Evolutionary conservation across 345 rosid genomes (phyloP).

Genomic region (Draba incana): DNA sequence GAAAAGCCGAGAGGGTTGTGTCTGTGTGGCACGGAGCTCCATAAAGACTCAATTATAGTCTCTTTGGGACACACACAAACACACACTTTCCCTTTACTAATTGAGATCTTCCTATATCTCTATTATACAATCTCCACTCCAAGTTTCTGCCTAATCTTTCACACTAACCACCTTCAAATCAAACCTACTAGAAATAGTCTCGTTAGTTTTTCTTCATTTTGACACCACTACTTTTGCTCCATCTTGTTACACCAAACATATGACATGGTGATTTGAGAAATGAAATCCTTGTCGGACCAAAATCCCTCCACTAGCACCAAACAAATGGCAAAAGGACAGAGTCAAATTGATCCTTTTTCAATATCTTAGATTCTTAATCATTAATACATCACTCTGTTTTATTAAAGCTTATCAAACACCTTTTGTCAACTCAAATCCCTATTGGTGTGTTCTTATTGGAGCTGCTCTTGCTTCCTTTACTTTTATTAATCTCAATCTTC

Average conservation of each 20-base stretch:
- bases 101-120: slow-evolving; percentile 1
- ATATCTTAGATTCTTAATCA: slow-evolving; percentile 12
- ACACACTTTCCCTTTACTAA: slow-evolving; percentile 32
- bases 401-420: neutral
- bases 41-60: slow-evolving; percentile 50
- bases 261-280: slow-evolving; percentile 20
- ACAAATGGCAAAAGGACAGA: slow-evolving; percentile 32
- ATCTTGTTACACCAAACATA: slow-evolving; percentile 15
- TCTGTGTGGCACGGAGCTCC: slow-evolving; percentile 53
- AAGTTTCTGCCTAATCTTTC: slow-evolving; percentile 11
- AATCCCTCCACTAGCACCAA: slow-evolving; percentile 27
- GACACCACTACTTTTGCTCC: slow-evolving; percentile 33
- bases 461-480: slow-evolving; percentile 5
- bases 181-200: slow-evolving; percentile 9
- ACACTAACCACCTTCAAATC: slow-evolving; percentile 30
- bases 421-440: slow-evolving; percentile 18
- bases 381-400: slow-evolving; percentile 14
- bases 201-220: slow-evolving; percentile 2
- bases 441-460: slow-evolving; percentile 26
- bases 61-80: slow-evolving; percentile 33
- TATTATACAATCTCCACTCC: slow-evolving; percentile 18
- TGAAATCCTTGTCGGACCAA: slow-evolving; percentile 18
- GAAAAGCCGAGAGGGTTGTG: slow-evolving; percentile 19
- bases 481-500: neutral
- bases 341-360: neutral